Base-by-base conservation (phyloP, 1,284 basidiomycete genomes). In the Tylopilus sp. region DNA sequence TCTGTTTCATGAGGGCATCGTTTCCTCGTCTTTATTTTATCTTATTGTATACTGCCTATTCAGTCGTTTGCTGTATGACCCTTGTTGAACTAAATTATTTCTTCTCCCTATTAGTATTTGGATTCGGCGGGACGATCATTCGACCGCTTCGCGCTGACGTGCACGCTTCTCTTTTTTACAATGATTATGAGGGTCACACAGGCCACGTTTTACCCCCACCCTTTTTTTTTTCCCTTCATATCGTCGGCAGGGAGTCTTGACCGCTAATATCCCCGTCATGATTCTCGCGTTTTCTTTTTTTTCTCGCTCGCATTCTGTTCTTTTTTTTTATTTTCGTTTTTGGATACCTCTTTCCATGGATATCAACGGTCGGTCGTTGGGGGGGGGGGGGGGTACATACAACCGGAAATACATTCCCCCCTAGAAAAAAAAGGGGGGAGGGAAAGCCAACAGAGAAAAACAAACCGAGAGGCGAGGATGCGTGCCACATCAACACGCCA, bases 1-100 rank as follows among this genome's bases (percentile, higher is more conserved):
- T 28, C 5, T 36, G 19, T 21, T 11, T 26, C 35, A 4, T 16
- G n/a, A 15, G 23, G 15, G 3, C 28, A 25, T n/a, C n/a, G 25
- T 28, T 9, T 8, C 13, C 8, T 29, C 7, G 7, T 33, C n/a
- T 4, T 35, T 35, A 41, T 44, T 48, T 46, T 60, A 55, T 52
- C 18, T 21, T 66, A 63, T 63, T 68, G 67, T 69, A 66, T 51
- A 55, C 41, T 23, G 26, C 30, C 11, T 50, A 46, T 54, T 50
- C 49, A 31, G 26, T 40, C 19, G 25, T 31, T 52, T 44, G 59
- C 44, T 57, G 54, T 58, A 60, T 33, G 43, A 38, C 46, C 6
- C 6, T 16, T 25, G 25, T 49, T 39, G 21, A 30, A 30, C 42
- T 65, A 60, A 56, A 44, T 63, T 67, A 64, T 67, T 13, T 21